Evolutionary conservation across 1,284 basidiomycete genomes (phyloP), one percentile per base, ranked within the genome.

Genomic region (Ceratobasidium sp.): DNA sequence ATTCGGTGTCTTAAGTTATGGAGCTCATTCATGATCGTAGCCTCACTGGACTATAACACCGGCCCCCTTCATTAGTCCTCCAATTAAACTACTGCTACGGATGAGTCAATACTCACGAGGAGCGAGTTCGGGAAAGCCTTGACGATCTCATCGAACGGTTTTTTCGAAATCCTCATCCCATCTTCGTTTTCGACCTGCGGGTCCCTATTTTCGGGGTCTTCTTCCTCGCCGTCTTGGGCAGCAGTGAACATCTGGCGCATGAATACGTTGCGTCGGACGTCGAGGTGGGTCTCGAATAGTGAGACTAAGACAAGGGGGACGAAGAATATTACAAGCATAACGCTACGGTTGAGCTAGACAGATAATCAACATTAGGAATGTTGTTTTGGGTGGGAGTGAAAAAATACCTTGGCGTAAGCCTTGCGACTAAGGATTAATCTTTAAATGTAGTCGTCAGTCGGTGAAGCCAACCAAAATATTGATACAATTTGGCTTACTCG

Each of bases 291-390:
- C 82, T 98, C 96, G 80, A 86, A 92, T 27, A 96, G 78, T 0
- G 93, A 92, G 77, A 98, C 92, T 16, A 86, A 51, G 2, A 85
- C 83, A 43, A 98, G 84, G 0, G 95, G 94, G 53, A 95, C 77
- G 82, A 91, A 92, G 85, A 98, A 97, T 19, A 97, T 76, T 49
- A 86, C 78, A 19, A 84, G 82, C 94, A 98, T 95, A 65, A 94
- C 84, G 77, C 85, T 80, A 64, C 90, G 89, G 82, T 98, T 98
- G 76, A 96, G 82, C 87, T 90, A 74, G 19, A 58, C 77, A 76
- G 82, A 81, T 64, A 75, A 74, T 58, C 76, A 62, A 14, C 59
- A 63, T 0, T 81, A 77, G 80, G 75, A n/a, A 7, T n/a, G 34
- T 16, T 9, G 51, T 13, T 14, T 34, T 58, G 16, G 29, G 61